Percentiles rank a stretch among this genome's conserved stretches.
These are phyloP conservation scores for Tolypocladium guangdongense DNA, from an alignment of 2,329 filamentous ascomycete genomes.

Conservation along the genomic window DNA sequence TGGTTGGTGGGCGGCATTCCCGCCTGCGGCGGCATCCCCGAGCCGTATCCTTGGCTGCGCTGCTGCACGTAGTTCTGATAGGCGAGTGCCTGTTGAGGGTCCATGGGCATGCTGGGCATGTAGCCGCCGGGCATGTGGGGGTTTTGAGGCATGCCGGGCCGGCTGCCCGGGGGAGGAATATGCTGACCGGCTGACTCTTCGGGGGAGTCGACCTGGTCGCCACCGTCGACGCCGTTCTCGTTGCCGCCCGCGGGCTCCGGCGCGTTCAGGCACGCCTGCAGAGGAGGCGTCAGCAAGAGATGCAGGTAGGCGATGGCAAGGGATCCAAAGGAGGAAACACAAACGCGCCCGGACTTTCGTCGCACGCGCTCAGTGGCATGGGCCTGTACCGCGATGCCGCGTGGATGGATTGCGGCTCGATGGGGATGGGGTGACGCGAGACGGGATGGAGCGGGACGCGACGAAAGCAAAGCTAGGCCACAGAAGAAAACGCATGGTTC, in stretches of 20 bases:
- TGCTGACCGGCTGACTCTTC: conserved; percentile 76
- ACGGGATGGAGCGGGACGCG: neutral
- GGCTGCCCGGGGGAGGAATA: conserved; percentile 50
- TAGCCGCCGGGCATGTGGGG: conserved; percentile 53
- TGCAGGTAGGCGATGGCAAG: neutral
- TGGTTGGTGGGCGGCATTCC: conserved; percentile 76
- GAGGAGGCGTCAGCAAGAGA: conserved; percentile 19
- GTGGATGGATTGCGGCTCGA: neutral
- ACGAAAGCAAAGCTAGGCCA: neutral
- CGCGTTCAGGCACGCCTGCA: conserved; percentile 90
- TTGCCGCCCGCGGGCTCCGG: conserved; percentile 76
- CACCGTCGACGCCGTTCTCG: conserved; percentile 70
- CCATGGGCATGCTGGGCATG: conserved; percentile 55
- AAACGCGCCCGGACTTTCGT: neutral
- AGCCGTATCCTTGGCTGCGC: conserved; percentile 56
- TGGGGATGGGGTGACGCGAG: neutral
- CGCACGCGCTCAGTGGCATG: neutral
- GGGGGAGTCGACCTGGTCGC: conserved; percentile 74
- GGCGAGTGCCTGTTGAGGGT: conserved; percentile 67
- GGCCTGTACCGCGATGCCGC: neutral
- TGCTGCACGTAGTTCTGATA: conserved; percentile 79
- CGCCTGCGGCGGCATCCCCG: conserved; percentile 66
- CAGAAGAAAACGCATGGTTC: neutral
- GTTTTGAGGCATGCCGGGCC: conserved; percentile 55
- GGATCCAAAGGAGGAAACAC: neutral